A percentile compares a stretch with the other conserved stretches of the same genome.
Conservation (phyloP, 768 basidiomycete genomes). For the Russula ochroleuca region DNA sequence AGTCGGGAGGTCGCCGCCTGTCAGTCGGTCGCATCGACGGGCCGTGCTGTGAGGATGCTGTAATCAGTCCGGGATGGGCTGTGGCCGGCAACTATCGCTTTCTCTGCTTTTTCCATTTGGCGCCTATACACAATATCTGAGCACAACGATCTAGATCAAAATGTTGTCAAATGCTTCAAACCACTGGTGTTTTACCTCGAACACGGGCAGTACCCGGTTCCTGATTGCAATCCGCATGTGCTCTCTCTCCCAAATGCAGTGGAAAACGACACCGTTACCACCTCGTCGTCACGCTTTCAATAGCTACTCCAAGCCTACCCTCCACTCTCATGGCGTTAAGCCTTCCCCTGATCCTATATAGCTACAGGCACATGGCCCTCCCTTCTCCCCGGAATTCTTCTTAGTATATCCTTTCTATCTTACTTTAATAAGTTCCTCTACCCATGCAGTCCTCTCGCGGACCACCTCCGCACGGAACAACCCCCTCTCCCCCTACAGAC, state of each 20-base stretch:
- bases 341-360: slow-evolving; percentile 8
- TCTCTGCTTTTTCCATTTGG: background rate
- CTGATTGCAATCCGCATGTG: slow-evolving; percentile 6
- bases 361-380: slow-evolving; percentile 12
- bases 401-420: background rate
- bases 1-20: background rate
- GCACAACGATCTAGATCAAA: slow-evolving; percentile 4
- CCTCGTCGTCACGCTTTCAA: slow-evolving; percentile 17
- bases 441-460: slow-evolving; percentile 20
- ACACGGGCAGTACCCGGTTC: slow-evolving; percentile 5
- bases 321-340: slow-evolving; percentile 9
- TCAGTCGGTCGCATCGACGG: slow-evolving; percentile 6
- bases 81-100: slow-evolving; percentile 13
- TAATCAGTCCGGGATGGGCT: background rate
- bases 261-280: background rate
- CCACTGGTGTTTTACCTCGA: slow-evolving; percentile 3
- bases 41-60: slow-evolving; percentile 10
- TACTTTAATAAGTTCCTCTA: background rate
- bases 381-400: slow-evolving; percentile 12
- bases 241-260: background rate
- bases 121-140: background rate
- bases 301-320: background rate
- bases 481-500: slow-evolving; percentile 9
- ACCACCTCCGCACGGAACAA: slow-evolving; percentile 19
- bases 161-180: slow-evolving; percentile 3